phyloP scores from a whole-genome alignment of 805 yeast species.

The Lipomyces sp. region DNA sequence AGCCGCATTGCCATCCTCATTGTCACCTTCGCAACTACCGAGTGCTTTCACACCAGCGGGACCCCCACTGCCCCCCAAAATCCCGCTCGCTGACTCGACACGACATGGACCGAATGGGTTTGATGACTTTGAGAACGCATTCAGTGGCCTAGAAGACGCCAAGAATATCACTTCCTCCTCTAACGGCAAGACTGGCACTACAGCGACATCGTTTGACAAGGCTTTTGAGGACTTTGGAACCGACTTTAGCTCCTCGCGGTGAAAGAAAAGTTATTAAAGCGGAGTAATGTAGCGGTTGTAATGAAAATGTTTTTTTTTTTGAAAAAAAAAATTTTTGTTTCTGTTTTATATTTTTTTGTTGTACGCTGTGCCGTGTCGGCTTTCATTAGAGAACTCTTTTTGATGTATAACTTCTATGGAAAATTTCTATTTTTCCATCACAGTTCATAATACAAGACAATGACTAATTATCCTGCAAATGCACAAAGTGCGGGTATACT shows the following conservation, averaged over 20 bases:
- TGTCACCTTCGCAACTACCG: constrained; percentile 1
- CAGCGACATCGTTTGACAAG: constrained; percentile 16
- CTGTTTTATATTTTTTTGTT: background rate
- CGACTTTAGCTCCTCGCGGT: background rate
- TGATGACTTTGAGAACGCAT: constrained; percentile 43
- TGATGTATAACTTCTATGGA: background rate
- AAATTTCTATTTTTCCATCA: background rate
- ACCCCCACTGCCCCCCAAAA: constrained; percentile 33
- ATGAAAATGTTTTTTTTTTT: background rate
- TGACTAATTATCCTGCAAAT: background rate
- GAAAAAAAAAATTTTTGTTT: background rate
- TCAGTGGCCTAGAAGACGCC: constrained; percentile 49
- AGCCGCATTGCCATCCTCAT: constrained; percentile 21
- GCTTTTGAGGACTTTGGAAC: constrained; percentile 33
- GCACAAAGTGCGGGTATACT: background rate
- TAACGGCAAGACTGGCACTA: background rate
- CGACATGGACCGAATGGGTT: constrained; percentile 7
- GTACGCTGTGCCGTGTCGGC: background rate
- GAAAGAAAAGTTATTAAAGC: background rate
- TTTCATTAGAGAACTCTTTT: background rate
- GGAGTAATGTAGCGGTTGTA: background rate
- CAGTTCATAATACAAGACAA: background rate
- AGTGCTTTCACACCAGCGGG: constrained; percentile 30
- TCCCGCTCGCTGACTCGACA: constrained; percentile 17
- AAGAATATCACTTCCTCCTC: constrained; percentile 38